Evolutionary conservation across 805 yeast species (phyloP).

Genomic region (Starmera amethionina): DNA sequence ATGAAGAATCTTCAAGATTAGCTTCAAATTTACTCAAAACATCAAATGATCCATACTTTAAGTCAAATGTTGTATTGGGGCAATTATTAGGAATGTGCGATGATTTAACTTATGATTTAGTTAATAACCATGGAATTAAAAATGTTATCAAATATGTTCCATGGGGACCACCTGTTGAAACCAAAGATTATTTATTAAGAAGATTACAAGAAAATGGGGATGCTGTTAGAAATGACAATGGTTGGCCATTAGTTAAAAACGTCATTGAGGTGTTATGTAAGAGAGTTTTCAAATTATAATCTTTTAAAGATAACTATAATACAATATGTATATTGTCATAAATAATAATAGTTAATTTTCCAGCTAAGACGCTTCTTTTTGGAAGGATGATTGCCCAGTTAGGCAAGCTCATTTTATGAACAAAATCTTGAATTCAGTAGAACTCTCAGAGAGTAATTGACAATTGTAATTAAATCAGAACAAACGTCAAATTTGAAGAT

Average conservation of each 20-base stretch:
- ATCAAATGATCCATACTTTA: constrained; percentile 19
- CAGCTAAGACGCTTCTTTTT: too few species aligned
- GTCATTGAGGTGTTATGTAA: constrained; percentile 28
- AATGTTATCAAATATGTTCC: constrained; percentile 91
- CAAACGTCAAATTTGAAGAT: too few species aligned
- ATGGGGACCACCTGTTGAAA: constrained; percentile 95
- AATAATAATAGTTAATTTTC: too few species aligned
- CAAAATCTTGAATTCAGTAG: too few species aligned
- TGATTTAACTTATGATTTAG: constrained; percentile 68
- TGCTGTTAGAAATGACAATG: constrained; percentile 78
- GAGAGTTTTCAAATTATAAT: constrained; percentile 17
- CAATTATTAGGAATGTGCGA: constrained; percentile 96
- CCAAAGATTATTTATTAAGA: constrained; percentile 81
- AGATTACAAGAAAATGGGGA: constrained; percentile 95
- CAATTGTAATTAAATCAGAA: too few species aligned
- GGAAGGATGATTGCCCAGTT: too few species aligned
- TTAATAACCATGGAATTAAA: constrained; percentile 49
- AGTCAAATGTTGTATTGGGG: constrained; percentile 69
- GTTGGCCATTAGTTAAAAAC: constrained; percentile 61
- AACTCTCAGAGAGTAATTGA: too few species aligned
- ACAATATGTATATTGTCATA: too few species aligned
- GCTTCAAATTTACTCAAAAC: constrained; percentile 48
- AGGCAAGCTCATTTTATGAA: too few species aligned
- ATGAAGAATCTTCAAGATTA: constrained; percentile 62
- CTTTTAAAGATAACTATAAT: neutral